Evolutionary conservation across 495 filamentous ascomycete species (phyloP), one percentile per base, ranked within the genome.

Genomic region (Penicillium maclennaniae): DNA sequence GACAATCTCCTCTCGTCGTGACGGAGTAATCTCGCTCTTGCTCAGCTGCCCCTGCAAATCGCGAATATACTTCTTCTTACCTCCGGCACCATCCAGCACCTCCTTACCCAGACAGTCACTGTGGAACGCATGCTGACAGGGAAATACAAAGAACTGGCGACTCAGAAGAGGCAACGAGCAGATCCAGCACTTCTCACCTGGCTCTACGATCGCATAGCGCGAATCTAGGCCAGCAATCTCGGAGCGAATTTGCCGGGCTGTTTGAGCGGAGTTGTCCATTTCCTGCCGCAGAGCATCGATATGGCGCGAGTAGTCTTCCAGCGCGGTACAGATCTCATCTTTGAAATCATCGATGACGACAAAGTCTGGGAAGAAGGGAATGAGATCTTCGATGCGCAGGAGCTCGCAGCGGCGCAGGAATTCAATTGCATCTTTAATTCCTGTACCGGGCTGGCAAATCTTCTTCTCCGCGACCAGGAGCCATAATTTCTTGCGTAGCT

Each of bases 291-390:
- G 73, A 1, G 73, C 77, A 58, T 97, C 92, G 61, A 98, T 98
- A 53, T 89, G 86, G 7, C 87, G 85, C 37, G 83, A 87, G 70
- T 98, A 97, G 23, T 91, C 86, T 69, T 98, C 95, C 4, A 98
- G 77, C 2, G 93, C 93, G 0, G 83, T 77, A 74, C 93, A 98
- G 20, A 98, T 97, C 63, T 97, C 95, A 46, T 96, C 89, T 67
- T 98, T 97, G 77, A 98, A 97, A 69, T 96, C 91, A 62, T 98
- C 93, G 49, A 98, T 97, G 43, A 96, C 87, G n/a, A 97, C 90
- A 58, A 98, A 98, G 64, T 98, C 93, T 0, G 93, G 95, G 75
- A 98, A 98, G 74, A 97, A 96, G 0, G 95, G 93, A 38, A 98
- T 96, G 19, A 98, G 73, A 61, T 98, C 95, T 65, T 98, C 93